A percentile compares a stretch with the other conserved stretches of the same genome.
Evolutionary conservation across 768 basidiomycete species (phyloP).

Genomic region (Pleurotus sapidus): DNA sequence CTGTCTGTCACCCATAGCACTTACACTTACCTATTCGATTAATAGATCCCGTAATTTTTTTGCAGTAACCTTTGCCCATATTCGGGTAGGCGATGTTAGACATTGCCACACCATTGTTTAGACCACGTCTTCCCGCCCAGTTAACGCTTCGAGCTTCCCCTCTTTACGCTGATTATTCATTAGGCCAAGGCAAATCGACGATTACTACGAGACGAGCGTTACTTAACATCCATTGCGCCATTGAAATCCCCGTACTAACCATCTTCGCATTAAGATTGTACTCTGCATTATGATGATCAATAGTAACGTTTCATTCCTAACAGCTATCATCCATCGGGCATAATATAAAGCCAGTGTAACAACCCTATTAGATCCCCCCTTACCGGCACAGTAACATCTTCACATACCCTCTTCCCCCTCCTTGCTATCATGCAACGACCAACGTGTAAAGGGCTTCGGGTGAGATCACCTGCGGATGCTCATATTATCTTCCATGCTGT

Average conservation of each 20-base stretch:
- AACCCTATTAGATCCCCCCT: conserved; percentile 4
- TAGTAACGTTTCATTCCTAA: conserved; percentile 8
- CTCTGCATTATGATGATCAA: conserved; percentile 8
- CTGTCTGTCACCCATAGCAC: too few relatives aligned
- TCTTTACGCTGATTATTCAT: not conserved
- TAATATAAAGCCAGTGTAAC: conserved; percentile 3
- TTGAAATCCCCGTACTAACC: not conserved
- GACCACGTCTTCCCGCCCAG: too few relatives aligned
- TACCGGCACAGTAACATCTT: conserved; percentile 1
- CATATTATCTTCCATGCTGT: conserved; percentile 78
- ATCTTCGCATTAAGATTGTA: conserved; percentile 3
- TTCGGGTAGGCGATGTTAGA: too few relatives aligned
- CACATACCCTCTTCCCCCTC: conserved; percentile 11
- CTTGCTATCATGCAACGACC: conserved; percentile 54
- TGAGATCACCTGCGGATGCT: conserved; percentile 65
- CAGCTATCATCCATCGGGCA: not conserved
- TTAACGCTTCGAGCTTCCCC: too few relatives aligned
- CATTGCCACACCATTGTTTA: too few relatives aligned
- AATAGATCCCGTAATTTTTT: too few relatives aligned
- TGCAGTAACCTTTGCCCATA: too few relatives aligned
- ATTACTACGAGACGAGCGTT: not conserved
- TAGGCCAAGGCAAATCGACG: not conserved
- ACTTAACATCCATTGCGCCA: not conserved
- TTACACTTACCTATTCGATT: too few relatives aligned
- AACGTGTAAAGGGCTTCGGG: conserved; percentile 62